Evolutionary conservation across 1,139 yeast species (phyloP).

Genomic region (Blastobotrys petasosporus): DNA sequence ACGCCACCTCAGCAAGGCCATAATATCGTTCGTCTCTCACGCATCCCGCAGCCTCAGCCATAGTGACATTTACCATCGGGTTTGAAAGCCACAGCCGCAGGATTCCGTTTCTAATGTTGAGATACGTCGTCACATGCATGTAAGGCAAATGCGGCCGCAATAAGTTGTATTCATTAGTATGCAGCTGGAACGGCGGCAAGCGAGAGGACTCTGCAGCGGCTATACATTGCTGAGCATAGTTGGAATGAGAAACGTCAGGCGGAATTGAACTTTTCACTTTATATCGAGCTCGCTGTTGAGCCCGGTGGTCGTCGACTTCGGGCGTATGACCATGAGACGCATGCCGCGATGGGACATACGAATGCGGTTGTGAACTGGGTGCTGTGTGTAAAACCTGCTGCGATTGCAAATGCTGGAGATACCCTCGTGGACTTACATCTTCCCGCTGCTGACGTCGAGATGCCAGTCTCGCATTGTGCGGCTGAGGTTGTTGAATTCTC

Average conservation of each 20-base stretch:
- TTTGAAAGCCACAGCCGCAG: conserved; percentile 41
- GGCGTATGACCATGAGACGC: conserved; percentile 16
- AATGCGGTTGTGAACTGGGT: not conserved
- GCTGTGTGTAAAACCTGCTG: not conserved
- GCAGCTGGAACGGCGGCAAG: conserved; percentile 35
- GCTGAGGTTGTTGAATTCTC: conserved; percentile 18
- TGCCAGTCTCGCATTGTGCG: conserved; percentile 15
- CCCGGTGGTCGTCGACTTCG: conserved; percentile 17
- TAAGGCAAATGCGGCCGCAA: conserved; percentile 33
- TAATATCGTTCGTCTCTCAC: conserved; percentile 38
- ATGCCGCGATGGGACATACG: conserved; percentile 12
- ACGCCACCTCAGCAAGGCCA: conserved; percentile 39
- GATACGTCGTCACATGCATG: conserved; percentile 39
- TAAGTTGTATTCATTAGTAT: conserved; percentile 34
- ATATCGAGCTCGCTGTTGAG: conserved; percentile 28
- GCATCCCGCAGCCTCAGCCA: conserved; percentile 42
- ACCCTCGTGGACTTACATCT: conserved; percentile 3
- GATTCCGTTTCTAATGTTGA: conserved; percentile 40
- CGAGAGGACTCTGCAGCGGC: conserved; percentile 40
- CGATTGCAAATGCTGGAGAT: not conserved
- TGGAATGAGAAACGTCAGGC: conserved; percentile 32
- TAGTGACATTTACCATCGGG: conserved; percentile 39
- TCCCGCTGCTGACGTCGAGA: conserved; percentile 12
- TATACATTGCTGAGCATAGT: conserved; percentile 38
- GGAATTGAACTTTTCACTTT: conserved; percentile 39